These are phyloP conservation scores for Yamadazyma sp. DNA, from an alignment of 1,139 yeast species.

Conservation along the genomic window DNA sequence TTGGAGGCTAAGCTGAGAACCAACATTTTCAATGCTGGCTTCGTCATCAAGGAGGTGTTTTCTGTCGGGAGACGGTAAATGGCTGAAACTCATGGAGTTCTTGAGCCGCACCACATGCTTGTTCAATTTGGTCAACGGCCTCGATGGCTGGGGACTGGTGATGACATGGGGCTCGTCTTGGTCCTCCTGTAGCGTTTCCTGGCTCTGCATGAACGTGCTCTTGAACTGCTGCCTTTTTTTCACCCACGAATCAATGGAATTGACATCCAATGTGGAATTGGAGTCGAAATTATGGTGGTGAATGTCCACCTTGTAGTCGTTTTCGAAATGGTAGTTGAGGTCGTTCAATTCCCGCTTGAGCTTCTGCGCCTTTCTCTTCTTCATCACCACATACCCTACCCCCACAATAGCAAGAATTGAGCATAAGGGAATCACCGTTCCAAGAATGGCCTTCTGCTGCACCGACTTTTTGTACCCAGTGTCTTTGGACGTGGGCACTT, in stretches of 20 bases:
- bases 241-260: constrained; percentile 52
- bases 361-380: constrained; percentile 20
- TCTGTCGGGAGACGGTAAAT: constrained; percentile 15
- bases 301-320: constrained; percentile 17
- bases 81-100: constrained; percentile 22
- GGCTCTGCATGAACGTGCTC: constrained; percentile 20
- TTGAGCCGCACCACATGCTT: constrained; percentile 24
- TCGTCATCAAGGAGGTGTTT: constrained; percentile 15
- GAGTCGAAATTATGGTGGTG: constrained; percentile 29
- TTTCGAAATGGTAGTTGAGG: constrained; percentile 37
- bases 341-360: constrained; percentile 26
- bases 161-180: constrained; percentile 11
- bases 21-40: constrained; percentile 13
- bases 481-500: constrained; percentile 11
- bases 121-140: constrained; percentile 19
- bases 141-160: constrained; percentile 17
- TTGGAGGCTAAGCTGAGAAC: constrained; percentile 2
- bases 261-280: constrained; percentile 35
- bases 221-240: constrained; percentile 52
- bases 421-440: constrained; percentile 35
- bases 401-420: constrained; percentile 22
- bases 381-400: constrained; percentile 19
- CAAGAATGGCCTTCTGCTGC: constrained; percentile 32
- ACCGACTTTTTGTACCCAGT: constrained; percentile 11
- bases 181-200: constrained; percentile 13